These are phyloP conservation scores for Purshia tridentata DNA, from an alignment of 306 rosid genomes.

Conservation along the genomic window DNA sequence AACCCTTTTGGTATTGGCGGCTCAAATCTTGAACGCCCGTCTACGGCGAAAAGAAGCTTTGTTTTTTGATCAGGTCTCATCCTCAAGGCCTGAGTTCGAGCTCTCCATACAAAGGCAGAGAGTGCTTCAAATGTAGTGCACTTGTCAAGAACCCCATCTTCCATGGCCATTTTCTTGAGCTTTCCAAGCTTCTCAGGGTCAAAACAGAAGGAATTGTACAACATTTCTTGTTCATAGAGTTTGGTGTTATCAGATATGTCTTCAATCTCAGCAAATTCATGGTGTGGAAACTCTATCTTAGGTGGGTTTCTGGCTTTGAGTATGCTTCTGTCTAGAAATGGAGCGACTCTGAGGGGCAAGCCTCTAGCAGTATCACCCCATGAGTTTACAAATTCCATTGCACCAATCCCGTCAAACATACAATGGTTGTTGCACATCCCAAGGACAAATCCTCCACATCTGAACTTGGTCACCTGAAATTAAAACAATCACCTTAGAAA, in stretches of 20 bases:
- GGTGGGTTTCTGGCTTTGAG: conserved; percentile 68
- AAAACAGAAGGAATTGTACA: conserved; percentile 57
- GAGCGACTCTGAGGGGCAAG: conserved; percentile 44
- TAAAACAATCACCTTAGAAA: neutral
- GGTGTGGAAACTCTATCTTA: conserved; percentile 49
- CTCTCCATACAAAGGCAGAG: conserved; percentile 79
- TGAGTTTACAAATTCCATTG: conserved; percentile 70
- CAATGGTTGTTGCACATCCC: conserved; percentile 63
- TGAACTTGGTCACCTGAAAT: conserved; percentile 68
- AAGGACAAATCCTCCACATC: conserved; percentile 75
- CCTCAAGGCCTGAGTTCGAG: conserved; percentile 59
- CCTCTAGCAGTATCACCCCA: conserved; percentile 78
- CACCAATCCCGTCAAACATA: conserved; percentile 66
- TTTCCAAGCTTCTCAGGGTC: conserved; percentile 44
- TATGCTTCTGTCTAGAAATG: conserved; percentile 64
- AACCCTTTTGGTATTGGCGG: conserved; percentile 72
- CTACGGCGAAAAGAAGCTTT: conserved; percentile 80
- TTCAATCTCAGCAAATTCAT: conserved; percentile 62
- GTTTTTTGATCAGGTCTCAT: conserved; percentile 65
- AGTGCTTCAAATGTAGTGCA: conserved; percentile 72
- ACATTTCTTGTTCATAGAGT: conserved; percentile 49
- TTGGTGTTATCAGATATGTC: conserved; percentile 55
- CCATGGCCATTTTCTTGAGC: conserved; percentile 58
- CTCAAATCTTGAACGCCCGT: conserved; percentile 61
- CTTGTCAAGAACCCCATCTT: conserved; percentile 50